Percentiles rank a stretch among this genome's conserved stretches.
Conservation (phyloP, 1,139 yeast genomes). For the Candida dubliniensis region DNA sequence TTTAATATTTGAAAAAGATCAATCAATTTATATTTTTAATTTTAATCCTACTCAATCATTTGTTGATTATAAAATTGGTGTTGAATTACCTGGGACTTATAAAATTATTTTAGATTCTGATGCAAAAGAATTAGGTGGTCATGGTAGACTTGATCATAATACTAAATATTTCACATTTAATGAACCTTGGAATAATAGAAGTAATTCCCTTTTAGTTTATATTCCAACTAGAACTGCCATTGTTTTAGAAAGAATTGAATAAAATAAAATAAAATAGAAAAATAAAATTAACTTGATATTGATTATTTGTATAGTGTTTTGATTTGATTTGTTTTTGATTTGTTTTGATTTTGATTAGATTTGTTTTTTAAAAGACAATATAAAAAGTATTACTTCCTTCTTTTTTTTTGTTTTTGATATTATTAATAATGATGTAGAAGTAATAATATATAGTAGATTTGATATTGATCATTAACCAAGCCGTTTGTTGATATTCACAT, state of each 20-base stretch:
- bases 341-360: too few relatives aligned
- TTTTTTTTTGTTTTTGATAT: too few relatives aligned
- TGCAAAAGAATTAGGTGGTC: slow-evolving; percentile 74
- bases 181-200: slow-evolving; percentile 77
- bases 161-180: slow-evolving; percentile 64
- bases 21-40: slow-evolving; percentile 80
- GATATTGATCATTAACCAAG: too few relatives aligned
- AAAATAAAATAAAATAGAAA: too few relatives aligned
- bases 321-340: too few relatives aligned
- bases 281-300: too few relatives aligned
- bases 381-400: too few relatives aligned
- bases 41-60: slow-evolving; percentile 84
- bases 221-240: slow-evolving; percentile 81
- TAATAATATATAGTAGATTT: too few relatives aligned
- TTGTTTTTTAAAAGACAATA: too few relatives aligned
- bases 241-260: slow-evolving; percentile 42
- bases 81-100: slow-evolving; percentile 76
- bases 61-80: slow-evolving; percentile 87
- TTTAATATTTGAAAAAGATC: slow-evolving; percentile 84
- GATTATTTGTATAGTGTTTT: too few relatives aligned
- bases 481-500: too few relatives aligned
- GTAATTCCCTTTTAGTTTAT: slow-evolving; percentile 76
- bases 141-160: slow-evolving; percentile 61
- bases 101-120: slow-evolving; percentile 77
- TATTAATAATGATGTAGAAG: too few relatives aligned